Evolutionary conservation across 306 rosid genomes (phyloP).

Genomic region (Boehmeria nivea): DNA sequence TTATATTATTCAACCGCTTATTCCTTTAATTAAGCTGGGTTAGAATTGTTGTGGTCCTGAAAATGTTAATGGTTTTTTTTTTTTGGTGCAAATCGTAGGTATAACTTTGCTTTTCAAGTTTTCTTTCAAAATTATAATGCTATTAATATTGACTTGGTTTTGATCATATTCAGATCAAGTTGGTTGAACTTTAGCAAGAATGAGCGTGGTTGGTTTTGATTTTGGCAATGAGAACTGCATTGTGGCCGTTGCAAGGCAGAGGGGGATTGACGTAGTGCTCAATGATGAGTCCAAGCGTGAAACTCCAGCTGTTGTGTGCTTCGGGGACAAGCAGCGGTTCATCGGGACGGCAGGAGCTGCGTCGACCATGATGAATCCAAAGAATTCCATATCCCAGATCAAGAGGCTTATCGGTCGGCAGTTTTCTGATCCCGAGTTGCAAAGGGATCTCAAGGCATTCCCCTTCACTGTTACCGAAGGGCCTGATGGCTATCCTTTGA

Average conservation of each 20-base stretch:
- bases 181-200: slow-evolving; percentile 27
- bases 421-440: slow-evolving; percentile 77
- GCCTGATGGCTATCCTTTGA: slow-evolving; percentile 81
- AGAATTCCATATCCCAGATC: slow-evolving; percentile 77
- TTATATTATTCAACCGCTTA: too few species aligned
- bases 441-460: slow-evolving; percentile 61
- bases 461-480: slow-evolving; percentile 75
- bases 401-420: slow-evolving; percentile 69
- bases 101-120: too few species aligned
- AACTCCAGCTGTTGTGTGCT: slow-evolving; percentile 87
- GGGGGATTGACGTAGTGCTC: slow-evolving; percentile 92
- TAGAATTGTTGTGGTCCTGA: too few species aligned
- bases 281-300: slow-evolving; percentile 97
- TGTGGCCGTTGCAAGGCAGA: slow-evolving; percentile 93
- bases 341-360: slow-evolving; percentile 97
- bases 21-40: too few species aligned
- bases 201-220: slow-evolving; percentile 99
- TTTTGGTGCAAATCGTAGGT: too few species aligned
- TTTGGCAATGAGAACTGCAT: slow-evolving; percentile 94
- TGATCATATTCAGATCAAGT: slow-evolving; percentile 11
- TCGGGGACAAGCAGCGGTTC: slow-evolving; percentile 93
- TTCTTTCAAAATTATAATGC: not conserved
- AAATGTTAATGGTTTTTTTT: too few species aligned
- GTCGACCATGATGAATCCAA: slow-evolving; percentile 89
- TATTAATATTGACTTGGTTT: not conserved